Evolutionary conservation across 2,329 filamentous ascomycete genomes (phyloP).

Genomic region (Scedosporium boydii): DNA sequence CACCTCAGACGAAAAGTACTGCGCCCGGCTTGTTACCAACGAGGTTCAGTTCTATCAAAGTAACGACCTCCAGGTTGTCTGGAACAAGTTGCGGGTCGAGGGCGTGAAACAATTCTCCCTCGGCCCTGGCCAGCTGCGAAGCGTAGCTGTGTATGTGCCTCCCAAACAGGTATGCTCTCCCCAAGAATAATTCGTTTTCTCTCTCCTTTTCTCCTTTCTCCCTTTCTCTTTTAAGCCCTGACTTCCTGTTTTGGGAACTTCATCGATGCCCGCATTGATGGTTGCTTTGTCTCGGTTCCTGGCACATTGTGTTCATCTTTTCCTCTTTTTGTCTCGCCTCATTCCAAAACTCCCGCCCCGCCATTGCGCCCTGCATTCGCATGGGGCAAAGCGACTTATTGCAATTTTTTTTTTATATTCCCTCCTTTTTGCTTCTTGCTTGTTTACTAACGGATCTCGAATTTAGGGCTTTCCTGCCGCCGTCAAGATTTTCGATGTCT

Average conservation of each 20-base stretch:
- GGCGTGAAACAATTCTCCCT: constrained; percentile 84
- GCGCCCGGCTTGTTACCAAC: constrained; percentile 88
- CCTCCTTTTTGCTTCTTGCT: no score
- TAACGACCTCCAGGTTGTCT: constrained; percentile 72
- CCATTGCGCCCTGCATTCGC: not conserved
- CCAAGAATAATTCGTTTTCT: not conserved
- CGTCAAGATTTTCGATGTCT: constrained; percentile 90
- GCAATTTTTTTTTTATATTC: no score
- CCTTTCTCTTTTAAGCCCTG: not conserved
- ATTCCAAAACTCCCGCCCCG: not conserved
- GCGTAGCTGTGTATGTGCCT: constrained; percentile 88
- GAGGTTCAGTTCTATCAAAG: constrained; percentile 97
- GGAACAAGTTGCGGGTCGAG: constrained; percentile 92
- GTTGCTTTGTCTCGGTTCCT: not conserved
- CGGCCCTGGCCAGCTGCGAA: constrained; percentile 80
- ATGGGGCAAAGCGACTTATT: not conserved
- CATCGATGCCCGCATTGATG: not conserved
- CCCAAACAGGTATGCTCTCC: constrained; percentile 69
- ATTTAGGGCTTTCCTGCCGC: constrained; percentile 78
- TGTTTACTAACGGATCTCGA: constrained; percentile 6
- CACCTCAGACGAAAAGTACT: constrained; percentile 85
- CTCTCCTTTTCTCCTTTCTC: not conserved
- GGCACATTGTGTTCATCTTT: not conserved
- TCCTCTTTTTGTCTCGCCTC: not conserved
- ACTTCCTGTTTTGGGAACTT: no score